A percentile compares a stretch with the other conserved stretches of the same genome.
Evolutionary conservation across 805 yeast species (phyloP).

Genomic region (Torulaspora franciscae): DNA sequence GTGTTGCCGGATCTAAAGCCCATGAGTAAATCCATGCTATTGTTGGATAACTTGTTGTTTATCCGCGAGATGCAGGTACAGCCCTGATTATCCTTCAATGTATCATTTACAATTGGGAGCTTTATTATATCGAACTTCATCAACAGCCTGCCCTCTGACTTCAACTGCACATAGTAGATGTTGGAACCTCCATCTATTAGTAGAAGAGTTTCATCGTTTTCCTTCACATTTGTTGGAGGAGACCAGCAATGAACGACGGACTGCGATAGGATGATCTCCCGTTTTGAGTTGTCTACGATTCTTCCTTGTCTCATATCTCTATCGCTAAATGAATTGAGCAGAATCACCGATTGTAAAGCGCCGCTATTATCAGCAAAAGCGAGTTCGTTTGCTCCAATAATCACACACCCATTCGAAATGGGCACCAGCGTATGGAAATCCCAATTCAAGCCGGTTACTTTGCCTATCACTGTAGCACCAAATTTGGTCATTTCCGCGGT

Average conservation of each 20-base stretch:
- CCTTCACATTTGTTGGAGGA: constrained; percentile 7
- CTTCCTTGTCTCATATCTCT: constrained; percentile 47
- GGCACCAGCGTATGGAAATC: constrained; percentile 65
- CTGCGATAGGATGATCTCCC: constrained; percentile 22
- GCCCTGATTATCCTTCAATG: constrained; percentile 24
- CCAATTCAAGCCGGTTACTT: constrained; percentile 62
- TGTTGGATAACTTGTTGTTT: constrained; percentile 25
- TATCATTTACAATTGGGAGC: constrained; percentile 32
- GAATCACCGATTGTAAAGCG: constrained; percentile 35
- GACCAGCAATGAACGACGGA: constrained; percentile 17
- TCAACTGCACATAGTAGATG: constrained; percentile 26
- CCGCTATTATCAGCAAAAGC: constrained; percentile 70
- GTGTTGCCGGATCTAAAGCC: constrained; percentile 60
- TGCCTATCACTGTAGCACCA: constrained; percentile 61
- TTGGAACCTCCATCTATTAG: constrained; percentile 28
- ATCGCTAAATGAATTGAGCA: constrained; percentile 33
- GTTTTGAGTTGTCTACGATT: constrained; percentile 41
- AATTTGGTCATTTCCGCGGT: constrained; percentile 23
- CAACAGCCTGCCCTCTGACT: constrained; percentile 32
- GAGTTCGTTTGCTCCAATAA: constrained; percentile 70
- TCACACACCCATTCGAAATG: constrained; percentile 57
- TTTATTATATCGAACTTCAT: constrained; percentile 29
- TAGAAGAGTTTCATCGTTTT: constrained; percentile 21
- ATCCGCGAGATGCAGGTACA: constrained; percentile 29
- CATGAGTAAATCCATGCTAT: constrained; percentile 49